These are phyloP conservation scores for Megacollybia marginata DNA, from an alignment of 768 basidiomycete genomes.

Conservation along the genomic window DNA sequence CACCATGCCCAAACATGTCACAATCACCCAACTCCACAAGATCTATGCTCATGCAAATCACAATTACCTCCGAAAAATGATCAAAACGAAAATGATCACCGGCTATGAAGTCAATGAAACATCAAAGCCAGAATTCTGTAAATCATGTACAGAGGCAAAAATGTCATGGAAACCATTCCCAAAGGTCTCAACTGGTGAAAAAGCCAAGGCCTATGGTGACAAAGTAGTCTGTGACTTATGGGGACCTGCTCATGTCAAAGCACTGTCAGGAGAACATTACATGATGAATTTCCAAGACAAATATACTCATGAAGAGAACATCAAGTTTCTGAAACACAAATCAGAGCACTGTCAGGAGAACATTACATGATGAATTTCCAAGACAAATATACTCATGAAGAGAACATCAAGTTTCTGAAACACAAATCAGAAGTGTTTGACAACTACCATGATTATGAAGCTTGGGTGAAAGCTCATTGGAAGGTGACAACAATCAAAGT, in stretches of 20 bases:
- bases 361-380: slow-evolving; percentile 9
- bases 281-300: slow-evolving; percentile 13
- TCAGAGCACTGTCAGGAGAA: slow-evolving; percentile 9
- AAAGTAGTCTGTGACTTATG: slow-evolving; percentile 16
- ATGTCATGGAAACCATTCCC: slow-evolving; percentile 14
- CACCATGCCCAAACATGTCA: neutral
- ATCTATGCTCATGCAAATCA: slow-evolving; percentile 20
- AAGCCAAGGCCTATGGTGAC: slow-evolving; percentile 12
- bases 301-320: slow-evolving; percentile 6
- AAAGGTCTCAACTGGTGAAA: neutral
- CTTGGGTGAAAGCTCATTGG: slow-evolving; percentile 17
- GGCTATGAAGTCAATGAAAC: slow-evolving; percentile 13
- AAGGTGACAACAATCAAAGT: slow-evolving; percentile 8
- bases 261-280: slow-evolving; percentile 5
- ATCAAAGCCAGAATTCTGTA: slow-evolving; percentile 12
- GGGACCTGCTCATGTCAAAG: slow-evolving; percentile 17
- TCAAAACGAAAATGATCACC: slow-evolving; percentile 10
- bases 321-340: slow-evolving; percentile 11
- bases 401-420: slow-evolving; percentile 9
- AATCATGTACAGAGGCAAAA: slow-evolving; percentile 19
- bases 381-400: slow-evolving; percentile 11
- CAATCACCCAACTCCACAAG: slow-evolving; percentile 16
- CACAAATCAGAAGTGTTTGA: slow-evolving; percentile 9
- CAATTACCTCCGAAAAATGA: slow-evolving; percentile 8
- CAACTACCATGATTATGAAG: slow-evolving; percentile 16